A percentile compares a stretch with the other conserved stretches of the same genome.
Conservation (phyloP, 495 filamentous ascomycete genomes). For the Mytilinidion resinicola region DNA sequence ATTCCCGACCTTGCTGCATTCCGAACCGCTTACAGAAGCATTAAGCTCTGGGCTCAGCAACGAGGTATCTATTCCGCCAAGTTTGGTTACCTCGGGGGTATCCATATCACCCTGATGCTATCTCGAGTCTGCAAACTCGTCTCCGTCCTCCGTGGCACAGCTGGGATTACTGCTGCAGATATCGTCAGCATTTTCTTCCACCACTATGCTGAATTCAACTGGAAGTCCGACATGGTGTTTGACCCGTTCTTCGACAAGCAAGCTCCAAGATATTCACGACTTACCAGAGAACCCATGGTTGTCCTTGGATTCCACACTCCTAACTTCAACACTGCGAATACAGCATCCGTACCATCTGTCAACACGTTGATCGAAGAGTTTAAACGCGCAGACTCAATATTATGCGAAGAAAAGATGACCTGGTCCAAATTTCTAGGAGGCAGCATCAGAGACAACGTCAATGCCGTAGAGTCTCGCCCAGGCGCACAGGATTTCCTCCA, state of each 20-base stretch:
- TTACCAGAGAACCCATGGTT: slow-evolving; percentile 48
- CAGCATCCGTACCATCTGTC: slow-evolving; percentile 43
- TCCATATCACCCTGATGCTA: slow-evolving; percentile 53
- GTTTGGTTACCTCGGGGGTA: slow-evolving; percentile 53
- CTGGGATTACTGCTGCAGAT: slow-evolving; percentile 34
- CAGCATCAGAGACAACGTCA: not conserved
- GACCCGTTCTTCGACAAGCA: slow-evolving; percentile 46
- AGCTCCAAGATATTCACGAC: slow-evolving; percentile 42
- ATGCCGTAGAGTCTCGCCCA: not conserved
- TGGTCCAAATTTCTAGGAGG: slow-evolving; percentile 42
- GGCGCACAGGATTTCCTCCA: slow-evolving; percentile 41
- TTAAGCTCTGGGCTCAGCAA: slow-evolving; percentile 50
- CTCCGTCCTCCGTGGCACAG: slow-evolving; percentile 10
- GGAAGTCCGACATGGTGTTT: slow-evolving; percentile 42
- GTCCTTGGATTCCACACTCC: slow-evolving; percentile 51
- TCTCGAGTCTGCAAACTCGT: slow-evolving; percentile 48
- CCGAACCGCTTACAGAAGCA: slow-evolving; percentile 45
- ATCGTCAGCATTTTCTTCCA: slow-evolving; percentile 49
- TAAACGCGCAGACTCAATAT: slow-evolving; percentile 34
- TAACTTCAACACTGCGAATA: slow-evolving; percentile 46
- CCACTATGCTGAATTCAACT: slow-evolving; percentile 54
- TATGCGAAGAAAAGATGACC: slow-evolving; percentile 30
- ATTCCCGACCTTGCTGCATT: slow-evolving; percentile 48
- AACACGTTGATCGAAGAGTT: slow-evolving; percentile 47
- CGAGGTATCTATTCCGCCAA: slow-evolving; percentile 52